Evolutionary conservation across 2,329 filamentous ascomycete species (phyloP).

Genomic region (Harringtonia lauricola): DNA sequence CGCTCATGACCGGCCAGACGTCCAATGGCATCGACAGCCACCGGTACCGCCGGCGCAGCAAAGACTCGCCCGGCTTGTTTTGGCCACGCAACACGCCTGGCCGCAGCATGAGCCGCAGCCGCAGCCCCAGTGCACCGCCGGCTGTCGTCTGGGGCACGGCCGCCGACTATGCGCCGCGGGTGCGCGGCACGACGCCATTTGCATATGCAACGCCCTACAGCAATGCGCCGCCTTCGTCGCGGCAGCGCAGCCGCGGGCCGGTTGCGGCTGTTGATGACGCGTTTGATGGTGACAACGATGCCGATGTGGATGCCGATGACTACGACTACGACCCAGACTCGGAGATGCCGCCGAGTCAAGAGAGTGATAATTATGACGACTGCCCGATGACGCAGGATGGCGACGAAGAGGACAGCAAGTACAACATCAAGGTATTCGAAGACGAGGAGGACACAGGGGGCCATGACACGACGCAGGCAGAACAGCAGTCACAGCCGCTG

Average conservation of each 20-base stretch:
- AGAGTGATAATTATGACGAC: slow-evolving; percentile 16
- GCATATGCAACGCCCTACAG: slow-evolving; percentile 70
- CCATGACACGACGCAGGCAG: slow-evolving; percentile 11
- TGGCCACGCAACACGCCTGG: slow-evolving; percentile 41
- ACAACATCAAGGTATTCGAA: slow-evolving; percentile 19
- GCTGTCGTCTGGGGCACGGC: slow-evolving; percentile 19
- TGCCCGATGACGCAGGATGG: slow-evolving; percentile 21
- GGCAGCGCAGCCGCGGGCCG: slow-evolving; percentile 7
- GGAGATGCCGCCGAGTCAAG: slow-evolving; percentile 8
- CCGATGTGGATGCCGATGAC: slow-evolving; percentile 6
- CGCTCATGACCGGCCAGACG: slow-evolving; percentile 25
- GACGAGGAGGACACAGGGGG: slow-evolving; percentile 11
- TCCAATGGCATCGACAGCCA: slow-evolving; percentile 13
- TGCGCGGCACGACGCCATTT: slow-evolving; percentile 42
- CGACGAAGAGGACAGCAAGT: slow-evolving; percentile 21
- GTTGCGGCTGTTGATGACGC: slow-evolving; percentile 16
- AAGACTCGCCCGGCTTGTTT: slow-evolving; percentile 42
- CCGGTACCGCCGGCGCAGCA: slow-evolving; percentile 26
- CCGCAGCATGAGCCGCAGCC: slow-evolving; percentile 31
- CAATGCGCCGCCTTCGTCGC: slow-evolving; percentile 30
- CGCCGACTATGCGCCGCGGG: slow-evolving; percentile 16
- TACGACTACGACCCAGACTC: slow-evolving; percentile 16
- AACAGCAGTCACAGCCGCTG: background rate
- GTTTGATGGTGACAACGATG: slow-evolving; percentile 17
- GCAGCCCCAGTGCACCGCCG: slow-evolving; percentile 22